Conservation (phyloP, 2,329 filamentous ascomycete species). For the Claviceps pusilla region DNA sequence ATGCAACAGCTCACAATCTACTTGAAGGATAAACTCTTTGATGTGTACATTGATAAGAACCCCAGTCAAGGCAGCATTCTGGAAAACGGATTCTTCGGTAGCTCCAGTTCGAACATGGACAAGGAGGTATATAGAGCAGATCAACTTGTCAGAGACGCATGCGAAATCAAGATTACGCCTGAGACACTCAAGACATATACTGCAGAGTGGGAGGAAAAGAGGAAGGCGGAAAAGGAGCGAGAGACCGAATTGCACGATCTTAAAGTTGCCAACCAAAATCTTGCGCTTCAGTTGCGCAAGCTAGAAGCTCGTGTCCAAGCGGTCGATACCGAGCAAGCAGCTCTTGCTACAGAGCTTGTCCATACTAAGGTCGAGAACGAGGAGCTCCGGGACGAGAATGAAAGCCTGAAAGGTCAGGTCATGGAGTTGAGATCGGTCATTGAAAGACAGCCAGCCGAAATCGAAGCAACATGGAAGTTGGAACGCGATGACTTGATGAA, state of each 20-base stretch:
- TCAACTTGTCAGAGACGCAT: conserved; percentile 82
- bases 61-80: conserved; percentile 86
- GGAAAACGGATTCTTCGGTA: conserved; percentile 94
- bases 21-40: conserved; percentile 85
- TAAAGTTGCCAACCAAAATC: conserved; percentile 47
- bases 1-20: conserved; percentile 82
- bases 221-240: conserved; percentile 63
- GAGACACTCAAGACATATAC: conserved; percentile 71
- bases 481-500: conserved; percentile 90
- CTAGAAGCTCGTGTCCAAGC: conserved; percentile 80
- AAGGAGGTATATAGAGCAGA: conserved; percentile 95
- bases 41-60: conserved; percentile 89
- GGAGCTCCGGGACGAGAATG: conserved; percentile 75
- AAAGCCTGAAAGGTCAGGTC: conserved; percentile 72
- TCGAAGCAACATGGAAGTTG: conserved; percentile 64
- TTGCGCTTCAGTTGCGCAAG: conserved; percentile 63
- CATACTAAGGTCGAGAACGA: conserved; percentile 89
- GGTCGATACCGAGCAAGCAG: conserved; percentile 79
- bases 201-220: conserved; percentile 83
- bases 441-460: conserved; percentile 75
- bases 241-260: conserved; percentile 69
- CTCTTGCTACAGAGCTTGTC: conserved; percentile 80
- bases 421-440: conserved; percentile 74
- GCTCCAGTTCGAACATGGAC: conserved; percentile 72
- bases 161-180: conserved; percentile 69